These are phyloP conservation scores for Fagopyrum esculentum DNA, from an alignment of 148 eudicot genomes.

Conservation along the genomic window DNA sequence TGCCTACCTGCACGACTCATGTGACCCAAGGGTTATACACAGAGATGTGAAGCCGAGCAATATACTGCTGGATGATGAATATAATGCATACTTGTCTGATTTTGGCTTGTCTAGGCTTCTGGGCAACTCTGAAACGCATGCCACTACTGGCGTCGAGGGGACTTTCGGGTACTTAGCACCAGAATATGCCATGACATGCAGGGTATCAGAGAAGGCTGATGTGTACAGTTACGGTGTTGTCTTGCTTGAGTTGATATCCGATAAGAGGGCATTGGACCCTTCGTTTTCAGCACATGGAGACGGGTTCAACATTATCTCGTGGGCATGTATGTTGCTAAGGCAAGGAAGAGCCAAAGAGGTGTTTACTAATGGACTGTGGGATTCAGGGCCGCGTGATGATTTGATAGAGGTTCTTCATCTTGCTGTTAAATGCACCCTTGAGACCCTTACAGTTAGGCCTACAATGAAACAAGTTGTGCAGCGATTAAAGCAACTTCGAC, in stretches of 20 bases:
- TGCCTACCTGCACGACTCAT: slow-evolving; percentile 53
- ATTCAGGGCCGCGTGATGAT: slow-evolving; percentile 38
- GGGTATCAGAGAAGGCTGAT: slow-evolving; percentile 57
- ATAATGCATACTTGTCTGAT: slow-evolving; percentile 65
- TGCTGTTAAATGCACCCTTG: slow-evolving; percentile 48
- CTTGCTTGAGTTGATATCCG: slow-evolving; percentile 57
- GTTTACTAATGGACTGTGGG: slow-evolving; percentile 48
- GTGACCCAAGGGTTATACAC: slow-evolving; percentile 59
- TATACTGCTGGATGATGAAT: slow-evolving; percentile 46
- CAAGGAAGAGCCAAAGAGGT: slow-evolving; percentile 43
- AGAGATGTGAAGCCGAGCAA: slow-evolving; percentile 75
- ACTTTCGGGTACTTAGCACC: slow-evolving; percentile 79
- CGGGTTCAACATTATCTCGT: slow-evolving; percentile 59
- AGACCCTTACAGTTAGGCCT: slow-evolving; percentile 43
- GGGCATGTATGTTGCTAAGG: slow-evolving; percentile 51
- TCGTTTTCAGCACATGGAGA: slow-evolving; percentile 50
- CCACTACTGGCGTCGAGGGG: slow-evolving; percentile 70
- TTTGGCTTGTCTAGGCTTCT: slow-evolving; percentile 62
- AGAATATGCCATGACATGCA: slow-evolving; percentile 63
- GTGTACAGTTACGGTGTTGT: slow-evolving; percentile 82
- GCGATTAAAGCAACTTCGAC: slow-evolving; percentile 38
- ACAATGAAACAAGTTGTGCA: slow-evolving; percentile 60
- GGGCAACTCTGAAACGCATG: slow-evolving; percentile 45
- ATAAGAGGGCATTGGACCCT: slow-evolving; percentile 61
- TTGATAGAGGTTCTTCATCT: slow-evolving; percentile 46